A percentile compares a stretch with the other conserved stretches of the same genome.
These are phyloP conservation scores for Leishmania turanica DNA, from an alignment of 208 protist genomes.

Conservation along the genomic window DNA sequence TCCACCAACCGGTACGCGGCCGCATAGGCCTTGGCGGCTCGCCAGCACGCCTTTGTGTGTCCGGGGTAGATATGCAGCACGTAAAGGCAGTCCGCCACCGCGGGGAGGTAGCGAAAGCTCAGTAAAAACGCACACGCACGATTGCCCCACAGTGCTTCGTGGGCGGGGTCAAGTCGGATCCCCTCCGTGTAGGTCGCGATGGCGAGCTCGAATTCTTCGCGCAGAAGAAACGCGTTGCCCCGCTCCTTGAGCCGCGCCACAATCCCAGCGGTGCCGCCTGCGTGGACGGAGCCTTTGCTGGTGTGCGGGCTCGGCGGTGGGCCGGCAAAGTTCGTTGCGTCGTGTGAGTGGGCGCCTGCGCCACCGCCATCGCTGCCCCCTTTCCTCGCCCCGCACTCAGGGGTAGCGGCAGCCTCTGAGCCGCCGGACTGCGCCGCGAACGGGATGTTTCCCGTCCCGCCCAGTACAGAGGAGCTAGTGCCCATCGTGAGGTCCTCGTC, in stretches of 20 bases:
- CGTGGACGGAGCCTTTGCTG: not conserved
- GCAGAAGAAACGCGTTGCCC: slow-evolving; percentile 65
- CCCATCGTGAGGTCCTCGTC: slow-evolving; percentile 12
- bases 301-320: not conserved
- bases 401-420: not conserved
- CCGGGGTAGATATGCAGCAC: slow-evolving; percentile 49
- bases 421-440: not conserved
- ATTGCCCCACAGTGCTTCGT: slow-evolving; percentile 68
- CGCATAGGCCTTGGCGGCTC: slow-evolving; percentile 65
- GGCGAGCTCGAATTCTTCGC: slow-evolving; percentile 54
- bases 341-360: not conserved
- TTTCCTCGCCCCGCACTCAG: not conserved
- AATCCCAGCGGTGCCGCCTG: not conserved
- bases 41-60: slow-evolving; percentile 72
- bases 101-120: slow-evolving; percentile 53
- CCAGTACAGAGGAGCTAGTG: not conserved
- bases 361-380: not conserved
- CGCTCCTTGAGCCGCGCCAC: slow-evolving; percentile 44
- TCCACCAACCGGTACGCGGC: slow-evolving; percentile 25
- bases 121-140: slow-evolving; percentile 76
- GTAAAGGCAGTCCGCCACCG: slow-evolving; percentile 69
- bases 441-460: not conserved
- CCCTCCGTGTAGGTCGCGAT: slow-evolving; percentile 69
- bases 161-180: slow-evolving; percentile 50
- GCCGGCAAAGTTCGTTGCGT: not conserved